Base-by-base conservation (phyloP, 768 basidiomycete genomes). In the Pleurotus salmoneostramineus region DNA sequence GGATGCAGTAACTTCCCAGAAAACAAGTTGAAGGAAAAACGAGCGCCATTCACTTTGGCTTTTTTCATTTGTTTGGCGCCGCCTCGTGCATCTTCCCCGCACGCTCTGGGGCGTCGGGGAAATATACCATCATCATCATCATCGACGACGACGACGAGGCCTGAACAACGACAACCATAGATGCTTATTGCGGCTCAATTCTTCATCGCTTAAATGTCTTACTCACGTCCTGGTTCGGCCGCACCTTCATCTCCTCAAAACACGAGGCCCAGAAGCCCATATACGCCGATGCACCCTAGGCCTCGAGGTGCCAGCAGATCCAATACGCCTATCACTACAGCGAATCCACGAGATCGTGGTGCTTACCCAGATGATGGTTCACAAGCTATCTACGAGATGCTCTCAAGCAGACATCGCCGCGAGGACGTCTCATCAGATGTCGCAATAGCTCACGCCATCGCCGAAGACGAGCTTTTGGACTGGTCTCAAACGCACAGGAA, bases 191-290 rank as follows among this genome's bases (percentile, higher is more conserved):
- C 44, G n/a, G 8, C n/a, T 45, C n/a, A 40, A 45, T 45, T 17
- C 11, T 45, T 1, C 6, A 17, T 45, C 8, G 10, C 8, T 10
- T 42, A 42, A 45, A 17, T 45, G 17, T 27, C 43, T 17, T 55
- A 36, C 40, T 55, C 52, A 33, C 52, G 52, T 32, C 52, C 52
- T 42, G 43, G 52, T 40, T 55, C 52, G 40, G 52, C 52, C 14
- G 52, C 40, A 31, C 52, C 52, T 17, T 40, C 52, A n/a, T 55
- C 52, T 36, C 52, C 52, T 40, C 17, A 15, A 40, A 55, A 55
- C 52, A 43, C 52, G 52, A 55, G 52, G 52, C 52, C 52, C 52
- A 55, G 52, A 55, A 55, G 52, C 52, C 52, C 52, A 55, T 55
- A 55, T 55, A 55, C 52, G 37, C 52, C 52, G 40, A 17, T 55